Percentiles rank a stretch among this genome's conserved stretches.
phyloP scores from a whole-genome alignment of 108 stramenopile species.

The Craspedostauros australis region DNA sequence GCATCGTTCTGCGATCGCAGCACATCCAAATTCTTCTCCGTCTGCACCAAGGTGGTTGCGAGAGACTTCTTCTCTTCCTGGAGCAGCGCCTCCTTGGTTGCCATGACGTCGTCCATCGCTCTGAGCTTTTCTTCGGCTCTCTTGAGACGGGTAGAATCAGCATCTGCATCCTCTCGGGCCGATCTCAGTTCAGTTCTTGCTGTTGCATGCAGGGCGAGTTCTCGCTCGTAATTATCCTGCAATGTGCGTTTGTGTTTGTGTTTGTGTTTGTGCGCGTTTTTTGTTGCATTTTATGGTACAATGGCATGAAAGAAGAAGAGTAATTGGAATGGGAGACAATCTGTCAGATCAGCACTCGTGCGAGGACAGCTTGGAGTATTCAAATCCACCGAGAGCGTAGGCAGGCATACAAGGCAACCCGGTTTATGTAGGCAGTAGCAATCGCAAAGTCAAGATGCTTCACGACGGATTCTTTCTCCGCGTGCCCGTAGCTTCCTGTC shows the following conservation, averaged over 20 bases:
- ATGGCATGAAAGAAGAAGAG: too few species aligned
- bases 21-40: constrained; percentile 52
- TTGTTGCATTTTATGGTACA: too few species aligned
- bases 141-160: constrained; percentile 38
- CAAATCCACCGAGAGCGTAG: too few species aligned
- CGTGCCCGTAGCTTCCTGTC: too few species aligned
- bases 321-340: too few species aligned
- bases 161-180: constrained; percentile 49
- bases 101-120: constrained; percentile 37
- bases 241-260: constrained; percentile 18
- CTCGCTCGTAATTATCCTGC: constrained; percentile 76
- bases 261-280: too few species aligned
- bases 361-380: too few species aligned
- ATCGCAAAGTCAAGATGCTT: too few species aligned
- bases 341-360: too few species aligned
- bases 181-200: constrained; percentile 62
- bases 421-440: too few species aligned
- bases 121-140: constrained; percentile 43
- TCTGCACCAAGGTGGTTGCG: constrained; percentile 30
- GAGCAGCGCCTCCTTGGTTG: constrained; percentile 34
- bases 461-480: too few species aligned
- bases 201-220: constrained; percentile 71
- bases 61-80: constrained; percentile 49
- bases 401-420: too few species aligned
- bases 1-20: constrained; percentile 62